These are phyloP conservation scores for Cladobotryum protrusum DNA, from an alignment of 2,329 filamentous ascomycete genomes.

Conservation along the genomic window DNA sequence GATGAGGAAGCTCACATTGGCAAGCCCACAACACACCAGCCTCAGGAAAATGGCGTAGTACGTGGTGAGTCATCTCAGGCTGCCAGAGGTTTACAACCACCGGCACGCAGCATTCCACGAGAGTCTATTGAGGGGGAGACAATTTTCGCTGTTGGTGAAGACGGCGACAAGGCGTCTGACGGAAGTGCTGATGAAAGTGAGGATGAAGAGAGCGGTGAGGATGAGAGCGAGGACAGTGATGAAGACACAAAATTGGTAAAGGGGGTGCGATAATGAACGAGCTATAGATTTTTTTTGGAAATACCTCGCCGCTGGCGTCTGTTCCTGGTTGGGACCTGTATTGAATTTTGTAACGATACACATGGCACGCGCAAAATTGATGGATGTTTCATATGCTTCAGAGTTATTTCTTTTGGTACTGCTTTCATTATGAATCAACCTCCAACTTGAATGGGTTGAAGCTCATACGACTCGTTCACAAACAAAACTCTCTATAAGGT, in stretches of 20 bases:
- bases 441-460: too few relatives aligned
- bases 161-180: slow-evolving; percentile 74
- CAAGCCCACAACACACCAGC: slow-evolving; percentile 21
- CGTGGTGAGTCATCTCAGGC: slow-evolving; percentile 19
- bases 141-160: slow-evolving; percentile 90
- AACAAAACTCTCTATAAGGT: too few relatives aligned
- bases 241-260: slow-evolving; percentile 41
- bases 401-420: too few relatives aligned
- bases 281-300: neutral
- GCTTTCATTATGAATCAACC: too few relatives aligned
- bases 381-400: too few relatives aligned
- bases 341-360: slow-evolving; percentile 1
- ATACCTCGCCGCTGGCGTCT: slow-evolving; percentile 3
- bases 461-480: too few relatives aligned
- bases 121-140: slow-evolving; percentile 76
- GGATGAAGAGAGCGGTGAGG: slow-evolving; percentile 19
- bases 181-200: slow-evolving; percentile 47
- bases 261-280: slow-evolving; percentile 29
- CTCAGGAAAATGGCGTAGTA: slow-evolving; percentile 21
- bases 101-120: slow-evolving; percentile 36
- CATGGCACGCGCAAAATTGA: too few relatives aligned
- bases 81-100: slow-evolving; percentile 14
- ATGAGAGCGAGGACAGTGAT: neutral
- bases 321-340: slow-evolving; percentile 9
- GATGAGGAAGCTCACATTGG: slow-evolving; percentile 49